Evolutionary conservation across 2,329 filamentous ascomycete genomes (phyloP).

Genomic region (Stagonosporopsis chrysanthemi): DNA sequence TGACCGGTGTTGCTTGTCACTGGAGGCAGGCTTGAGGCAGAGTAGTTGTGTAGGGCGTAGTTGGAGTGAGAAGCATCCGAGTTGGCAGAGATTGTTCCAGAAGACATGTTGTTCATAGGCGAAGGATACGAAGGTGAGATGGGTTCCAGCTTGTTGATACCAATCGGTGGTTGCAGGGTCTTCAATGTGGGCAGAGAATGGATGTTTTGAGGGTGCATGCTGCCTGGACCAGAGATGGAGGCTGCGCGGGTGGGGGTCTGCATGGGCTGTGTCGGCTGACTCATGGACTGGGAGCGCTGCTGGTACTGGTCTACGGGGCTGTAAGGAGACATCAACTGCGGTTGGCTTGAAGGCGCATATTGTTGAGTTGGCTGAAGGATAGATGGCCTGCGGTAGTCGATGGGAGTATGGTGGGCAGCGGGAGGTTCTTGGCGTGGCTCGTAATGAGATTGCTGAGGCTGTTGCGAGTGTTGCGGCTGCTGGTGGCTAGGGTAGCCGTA

Average conservation of each 20-base stretch:
- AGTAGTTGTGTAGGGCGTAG: slow-evolving; percentile 40
- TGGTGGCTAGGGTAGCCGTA: slow-evolving; percentile 52
- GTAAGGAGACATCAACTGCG: slow-evolving; percentile 41
- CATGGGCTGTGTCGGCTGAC: slow-evolving; percentile 43
- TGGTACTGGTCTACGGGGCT: slow-evolving; percentile 48
- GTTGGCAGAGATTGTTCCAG: slow-evolving; percentile 43
- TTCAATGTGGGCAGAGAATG: slow-evolving; percentile 55
- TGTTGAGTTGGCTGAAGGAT: slow-evolving; percentile 45
- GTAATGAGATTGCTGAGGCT: slow-evolving; percentile 49
- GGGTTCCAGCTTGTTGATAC: slow-evolving; percentile 51
- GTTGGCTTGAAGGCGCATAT: slow-evolving; percentile 45
- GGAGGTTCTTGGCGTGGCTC: slow-evolving; percentile 50
- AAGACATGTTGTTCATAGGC: slow-evolving; percentile 42
- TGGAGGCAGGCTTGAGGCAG: slow-evolving; percentile 35
- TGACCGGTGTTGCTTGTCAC: slow-evolving; percentile 39
- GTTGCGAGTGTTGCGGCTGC: slow-evolving; percentile 27
- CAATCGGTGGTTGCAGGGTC: slow-evolving; percentile 46
- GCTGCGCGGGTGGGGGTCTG: slow-evolving; percentile 45
- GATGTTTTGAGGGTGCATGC: slow-evolving; percentile 41
- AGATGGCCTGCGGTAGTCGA: slow-evolving; percentile 54
- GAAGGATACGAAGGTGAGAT: slow-evolving; percentile 55
- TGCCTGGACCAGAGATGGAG: slow-evolving; percentile 36
- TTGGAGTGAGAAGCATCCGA: slow-evolving; percentile 38
- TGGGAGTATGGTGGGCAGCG: slow-evolving; percentile 49
- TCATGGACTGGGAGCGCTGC: slow-evolving; percentile 47